phyloP scores from a whole-genome alignment of 148 eudicot genomes.

The Camellia lanceoleosa region DNA sequence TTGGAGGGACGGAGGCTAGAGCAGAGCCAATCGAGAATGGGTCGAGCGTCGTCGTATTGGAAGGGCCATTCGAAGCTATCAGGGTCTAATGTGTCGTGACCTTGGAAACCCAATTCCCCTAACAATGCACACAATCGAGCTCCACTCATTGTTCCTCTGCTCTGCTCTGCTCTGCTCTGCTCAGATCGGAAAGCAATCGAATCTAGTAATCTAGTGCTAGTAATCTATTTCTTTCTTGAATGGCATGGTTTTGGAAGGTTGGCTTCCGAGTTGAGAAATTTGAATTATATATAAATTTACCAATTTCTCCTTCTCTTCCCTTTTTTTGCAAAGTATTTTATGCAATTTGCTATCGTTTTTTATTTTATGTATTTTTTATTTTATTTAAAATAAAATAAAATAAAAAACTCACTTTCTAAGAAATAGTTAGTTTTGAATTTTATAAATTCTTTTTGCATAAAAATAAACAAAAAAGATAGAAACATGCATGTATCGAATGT shows the following conservation, averaged over 20 bases:
- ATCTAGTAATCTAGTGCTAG: background rate
- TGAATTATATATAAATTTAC: background rate
- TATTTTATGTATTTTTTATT: no score
- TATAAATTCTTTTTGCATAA: no score
- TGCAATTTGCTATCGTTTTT: no score
- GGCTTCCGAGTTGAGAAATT: background rate
- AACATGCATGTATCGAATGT: no score
- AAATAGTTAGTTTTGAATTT: no score
- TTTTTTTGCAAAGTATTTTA: no score
- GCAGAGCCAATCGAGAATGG: conserved; percentile 91
- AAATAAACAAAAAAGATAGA: no score
- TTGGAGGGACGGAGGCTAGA: conserved; percentile 89
- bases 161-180: no score
- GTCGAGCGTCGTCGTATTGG: conserved; percentile 90
- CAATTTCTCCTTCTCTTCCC: no score
- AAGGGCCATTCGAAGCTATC: conserved; percentile 99
- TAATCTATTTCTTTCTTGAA: background rate
- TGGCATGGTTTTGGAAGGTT: background rate
- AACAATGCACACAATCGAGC: conserved; percentile 57
- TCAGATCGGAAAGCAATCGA: conserved; percentile 12
- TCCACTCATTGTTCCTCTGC: conserved; percentile 54
- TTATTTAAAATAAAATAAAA: no score
- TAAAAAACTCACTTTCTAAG: no score
- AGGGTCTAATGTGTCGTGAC: conserved; percentile 58
- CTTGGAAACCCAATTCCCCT: conserved; percentile 76